phyloP scores from a whole-genome alignment of 345 rosid genomes.

The Syzygium oleosum region DNA sequence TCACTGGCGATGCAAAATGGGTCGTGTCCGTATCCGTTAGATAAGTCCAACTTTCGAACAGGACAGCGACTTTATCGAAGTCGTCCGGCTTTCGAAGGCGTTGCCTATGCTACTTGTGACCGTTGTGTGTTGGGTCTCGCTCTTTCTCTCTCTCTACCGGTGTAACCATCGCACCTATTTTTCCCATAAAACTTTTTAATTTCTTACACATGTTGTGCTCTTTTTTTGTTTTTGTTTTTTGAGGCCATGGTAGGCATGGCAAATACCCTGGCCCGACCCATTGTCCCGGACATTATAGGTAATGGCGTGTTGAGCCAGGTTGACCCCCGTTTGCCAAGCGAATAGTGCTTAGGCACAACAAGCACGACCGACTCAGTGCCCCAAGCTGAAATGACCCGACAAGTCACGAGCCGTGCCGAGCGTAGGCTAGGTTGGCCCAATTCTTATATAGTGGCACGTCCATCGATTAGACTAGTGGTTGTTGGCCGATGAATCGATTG shows the following conservation, averaged over 20 bases:
- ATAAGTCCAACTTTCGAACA: not conserved
- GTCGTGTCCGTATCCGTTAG: not conserved
- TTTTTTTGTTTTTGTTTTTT: not conserved
- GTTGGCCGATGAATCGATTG: not conserved
- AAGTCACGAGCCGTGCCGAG: fast-evolving
- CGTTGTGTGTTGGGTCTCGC: not conserved
- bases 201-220: not conserved
- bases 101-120: not conserved
- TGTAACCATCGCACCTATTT: not conserved
- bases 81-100: not conserved
- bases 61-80: not conserved
- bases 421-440: not conserved
- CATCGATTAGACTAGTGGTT: not conserved
- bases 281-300: not conserved
- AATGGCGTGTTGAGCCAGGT: fast-evolving
- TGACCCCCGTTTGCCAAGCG: not conserved
- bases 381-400: not conserved
- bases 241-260: not conserved
- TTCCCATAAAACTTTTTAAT: not conserved
- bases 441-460: not conserved
- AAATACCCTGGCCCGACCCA: not conserved
- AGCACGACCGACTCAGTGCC: fast-evolving
- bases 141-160: not conserved
- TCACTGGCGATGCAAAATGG: not conserved
- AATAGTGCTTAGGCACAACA: not conserved